These are phyloP conservation scores for Geotrichum aggregatum DNA, from an alignment of 1,139 yeast species.

Conservation along the genomic window DNA sequence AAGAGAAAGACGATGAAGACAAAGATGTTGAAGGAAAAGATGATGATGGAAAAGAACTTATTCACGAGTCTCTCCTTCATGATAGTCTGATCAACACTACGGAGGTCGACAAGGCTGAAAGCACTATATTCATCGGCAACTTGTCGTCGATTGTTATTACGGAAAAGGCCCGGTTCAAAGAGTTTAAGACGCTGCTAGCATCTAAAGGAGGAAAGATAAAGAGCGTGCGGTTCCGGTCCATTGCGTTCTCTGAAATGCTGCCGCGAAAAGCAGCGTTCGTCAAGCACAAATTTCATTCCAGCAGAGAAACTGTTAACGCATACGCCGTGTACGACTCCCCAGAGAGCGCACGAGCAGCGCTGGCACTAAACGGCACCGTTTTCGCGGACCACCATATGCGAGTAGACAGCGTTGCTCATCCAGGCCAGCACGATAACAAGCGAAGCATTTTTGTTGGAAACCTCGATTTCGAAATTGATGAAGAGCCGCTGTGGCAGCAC, in stretches of 20 bases:
- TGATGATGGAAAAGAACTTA: conserved; percentile 22
- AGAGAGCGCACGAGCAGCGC: conserved; percentile 52
- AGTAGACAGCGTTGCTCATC: conserved; percentile 90
- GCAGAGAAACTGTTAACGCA: conserved; percentile 79
- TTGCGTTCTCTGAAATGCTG: conserved; percentile 79
- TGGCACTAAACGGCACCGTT: conserved; percentile 59
- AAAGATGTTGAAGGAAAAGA: conserved; percentile 20
- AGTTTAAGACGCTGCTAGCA: conserved; percentile 57
- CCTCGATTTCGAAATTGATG: conserved; percentile 86
- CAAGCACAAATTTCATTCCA: conserved; percentile 69
- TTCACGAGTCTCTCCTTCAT: conserved; percentile 9
- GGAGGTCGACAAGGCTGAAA: conserved; percentile 80
- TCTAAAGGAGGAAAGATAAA: conserved; percentile 54
- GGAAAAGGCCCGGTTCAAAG: conserved; percentile 56
- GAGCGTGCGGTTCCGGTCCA: conserved; percentile 84
- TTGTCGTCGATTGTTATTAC: conserved; percentile 55
- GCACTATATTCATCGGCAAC: conserved; percentile 88
- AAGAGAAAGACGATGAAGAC: conserved; percentile 29
- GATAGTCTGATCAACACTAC: conserved; percentile 19
- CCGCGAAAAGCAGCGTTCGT: conserved; percentile 93
- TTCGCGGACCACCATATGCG: conserved; percentile 74
- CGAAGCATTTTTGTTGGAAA: conserved; percentile 90
- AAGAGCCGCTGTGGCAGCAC: conserved; percentile 82
- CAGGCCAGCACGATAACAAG: conserved; percentile 77
- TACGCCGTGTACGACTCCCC: conserved; percentile 69